These are phyloP conservation scores for Xylaria sp. DNA, from an alignment of 2,329 filamentous ascomycete species.

Conservation along the genomic window DNA sequence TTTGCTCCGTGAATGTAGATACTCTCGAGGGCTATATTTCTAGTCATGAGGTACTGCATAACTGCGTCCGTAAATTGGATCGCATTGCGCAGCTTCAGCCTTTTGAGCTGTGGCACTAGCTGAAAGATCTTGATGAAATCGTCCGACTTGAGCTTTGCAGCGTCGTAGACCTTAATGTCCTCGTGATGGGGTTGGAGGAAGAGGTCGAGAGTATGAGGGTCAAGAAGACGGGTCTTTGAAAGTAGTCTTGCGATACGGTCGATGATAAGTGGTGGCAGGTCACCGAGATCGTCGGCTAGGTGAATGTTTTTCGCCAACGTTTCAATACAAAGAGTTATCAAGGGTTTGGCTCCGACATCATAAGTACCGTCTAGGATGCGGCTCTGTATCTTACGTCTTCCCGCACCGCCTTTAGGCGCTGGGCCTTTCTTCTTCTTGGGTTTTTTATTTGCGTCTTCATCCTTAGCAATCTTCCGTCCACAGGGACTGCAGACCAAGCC, in stretches of 20 bases:
- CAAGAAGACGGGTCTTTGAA: constrained; percentile 64
- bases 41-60: constrained; percentile 79
- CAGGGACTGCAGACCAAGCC: constrained; percentile 86
- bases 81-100: constrained; percentile 79
- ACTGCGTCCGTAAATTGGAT: constrained; percentile 89
- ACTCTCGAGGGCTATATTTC: constrained; percentile 70
- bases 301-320: constrained; percentile 67
- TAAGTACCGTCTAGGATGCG: constrained; percentile 79
- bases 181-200: constrained; percentile 61
- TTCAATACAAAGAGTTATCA: constrained; percentile 69
- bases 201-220: constrained; percentile 58
- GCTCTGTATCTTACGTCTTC: constrained; percentile 79
- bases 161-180: constrained; percentile 62
- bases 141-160: constrained; percentile 69
- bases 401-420: constrained; percentile 57
- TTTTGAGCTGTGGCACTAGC: constrained; percentile 69
- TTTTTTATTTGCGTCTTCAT: constrained; percentile 64
- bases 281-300: constrained; percentile 66
- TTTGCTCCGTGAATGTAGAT: constrained; percentile 86
- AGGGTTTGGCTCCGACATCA: constrained; percentile 68
- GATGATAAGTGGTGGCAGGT: constrained; percentile 59
- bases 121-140: constrained; percentile 85
- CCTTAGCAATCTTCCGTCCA: constrained; percentile 73
- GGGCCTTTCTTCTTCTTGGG: constrained; percentile 60
- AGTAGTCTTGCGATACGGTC: constrained; percentile 66